phyloP scores from a whole-genome alignment of 805 yeast species.

The Groenewaldozyma salmanticensis region DNA sequence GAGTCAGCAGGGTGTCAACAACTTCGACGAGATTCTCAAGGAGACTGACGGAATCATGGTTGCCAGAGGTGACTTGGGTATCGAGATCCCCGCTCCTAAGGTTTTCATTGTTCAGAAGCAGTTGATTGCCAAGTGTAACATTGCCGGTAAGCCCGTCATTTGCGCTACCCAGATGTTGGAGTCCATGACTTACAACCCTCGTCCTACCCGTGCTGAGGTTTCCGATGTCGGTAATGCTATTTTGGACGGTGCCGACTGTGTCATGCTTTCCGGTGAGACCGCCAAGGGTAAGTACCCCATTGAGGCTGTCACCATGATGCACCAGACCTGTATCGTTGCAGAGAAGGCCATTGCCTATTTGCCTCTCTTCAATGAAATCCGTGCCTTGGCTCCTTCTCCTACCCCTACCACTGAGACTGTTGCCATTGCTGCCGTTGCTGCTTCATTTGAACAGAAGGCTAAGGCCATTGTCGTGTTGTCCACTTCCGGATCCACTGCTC shows the following conservation, averaged over 20 bases:
- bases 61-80: conserved; percentile 99
- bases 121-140: conserved; percentile 97
- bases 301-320: conserved; percentile 98
- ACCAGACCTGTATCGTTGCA: conserved; percentile 91
- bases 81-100: conserved; percentile 98
- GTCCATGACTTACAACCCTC: conserved; percentile 98
- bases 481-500: conserved; percentile 90
- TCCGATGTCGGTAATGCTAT: conserved; percentile 99
- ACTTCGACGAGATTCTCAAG: conserved; percentile 89
- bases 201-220: conserved; percentile 99
- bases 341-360: conserved; percentile 93
- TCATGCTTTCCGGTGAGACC: conserved; percentile 98
- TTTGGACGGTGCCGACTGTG: conserved; percentile 99
- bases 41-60: conserved; percentile 99
- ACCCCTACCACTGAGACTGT: conserved; percentile 92
- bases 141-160: conserved; percentile 98
- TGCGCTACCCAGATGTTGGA: conserved; percentile 99
- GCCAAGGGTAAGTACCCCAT: conserved; percentile 98
- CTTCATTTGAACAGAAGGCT: conserved; percentile 92
- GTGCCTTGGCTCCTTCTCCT: conserved; percentile 78
- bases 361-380: conserved; percentile 73
- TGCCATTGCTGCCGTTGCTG: conserved; percentile 94
- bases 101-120: conserved; percentile 98
- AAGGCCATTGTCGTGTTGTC: conserved; percentile 95
- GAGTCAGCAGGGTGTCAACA: conserved; percentile 99